Conservation (phyloP, 2,329 filamentous ascomycete genomes). For the Fusarium sp. region DNA sequence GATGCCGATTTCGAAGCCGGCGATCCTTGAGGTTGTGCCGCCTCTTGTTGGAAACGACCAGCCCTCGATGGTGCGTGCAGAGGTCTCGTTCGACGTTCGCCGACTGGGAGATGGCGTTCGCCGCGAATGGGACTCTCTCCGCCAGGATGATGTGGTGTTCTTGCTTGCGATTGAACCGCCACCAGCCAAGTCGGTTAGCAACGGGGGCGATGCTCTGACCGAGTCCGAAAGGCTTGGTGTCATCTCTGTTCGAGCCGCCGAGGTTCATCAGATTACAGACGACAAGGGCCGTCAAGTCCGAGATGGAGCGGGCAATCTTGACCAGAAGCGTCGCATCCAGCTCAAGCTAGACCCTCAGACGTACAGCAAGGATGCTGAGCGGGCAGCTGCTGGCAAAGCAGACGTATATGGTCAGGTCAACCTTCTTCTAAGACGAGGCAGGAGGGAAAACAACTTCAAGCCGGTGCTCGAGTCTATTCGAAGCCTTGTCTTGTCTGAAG, state of each 20-base stretch:
- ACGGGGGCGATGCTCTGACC: slow-evolving; percentile 59
- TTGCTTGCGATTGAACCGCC: slow-evolving; percentile 80
- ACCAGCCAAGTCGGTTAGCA: slow-evolving; percentile 62
- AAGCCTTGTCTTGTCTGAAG: slow-evolving; percentile 84
- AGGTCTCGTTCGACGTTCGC: slow-evolving; percentile 86
- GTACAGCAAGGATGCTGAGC: slow-evolving; percentile 82
- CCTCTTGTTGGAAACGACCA: slow-evolving; percentile 84
- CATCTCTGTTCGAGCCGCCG: slow-evolving; percentile 80
- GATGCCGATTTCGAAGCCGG: slow-evolving; percentile 84
- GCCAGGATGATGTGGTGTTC: slow-evolving; percentile 90
- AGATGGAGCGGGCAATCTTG: slow-evolving; percentile 69
- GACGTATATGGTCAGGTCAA: slow-evolving; percentile 90
- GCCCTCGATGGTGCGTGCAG: slow-evolving; percentile 87
- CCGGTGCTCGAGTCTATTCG: slow-evolving; percentile 92
- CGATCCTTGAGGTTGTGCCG: slow-evolving; percentile 87
- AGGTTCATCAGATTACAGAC: slow-evolving; percentile 87
- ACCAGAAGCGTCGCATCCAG: slow-evolving; percentile 78
- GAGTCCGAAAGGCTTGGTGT: slow-evolving; percentile 75
- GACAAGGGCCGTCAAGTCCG: slow-evolving; percentile 82
- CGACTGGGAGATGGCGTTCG: slow-evolving; percentile 81
- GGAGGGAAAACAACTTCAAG: slow-evolving; percentile 97
- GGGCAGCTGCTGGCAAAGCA: slow-evolving; percentile 72
- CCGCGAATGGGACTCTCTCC: slow-evolving; percentile 89
- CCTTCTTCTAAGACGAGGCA: slow-evolving; percentile 82
- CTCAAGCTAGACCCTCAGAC: slow-evolving; percentile 83